Percentiles rank a stretch among this genome's conserved stretches.
phyloP scores from a whole-genome alignment of 495 filamentous ascomycete species.

The Margaritispora aquatica region DNA sequence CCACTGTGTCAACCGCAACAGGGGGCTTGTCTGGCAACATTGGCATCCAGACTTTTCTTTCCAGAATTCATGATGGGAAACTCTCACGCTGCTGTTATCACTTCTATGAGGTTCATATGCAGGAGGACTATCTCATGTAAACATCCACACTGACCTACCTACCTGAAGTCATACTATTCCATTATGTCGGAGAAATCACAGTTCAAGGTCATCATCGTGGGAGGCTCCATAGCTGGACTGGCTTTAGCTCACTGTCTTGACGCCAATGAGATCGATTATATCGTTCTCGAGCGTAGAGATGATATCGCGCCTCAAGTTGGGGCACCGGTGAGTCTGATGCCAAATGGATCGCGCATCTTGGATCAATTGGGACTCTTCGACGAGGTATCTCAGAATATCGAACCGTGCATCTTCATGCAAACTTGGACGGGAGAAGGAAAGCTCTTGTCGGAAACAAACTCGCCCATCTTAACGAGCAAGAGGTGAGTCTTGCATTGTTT shows the following conservation, averaged over 20 bases:
- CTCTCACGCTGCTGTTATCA: too few relatives aligned
- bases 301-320: conserved; percentile 23
- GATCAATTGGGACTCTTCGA: conserved; percentile 33
- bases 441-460: conserved; percentile 13
- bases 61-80: too few relatives aligned
- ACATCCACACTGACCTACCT: too few relatives aligned
- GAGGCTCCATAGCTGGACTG: conserved; percentile 25
- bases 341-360: conserved; percentile 25
- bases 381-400: conserved; percentile 18
- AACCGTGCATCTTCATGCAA: conserved; percentile 11
- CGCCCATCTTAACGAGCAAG: neutral
- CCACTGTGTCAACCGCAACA: too few relatives aligned
- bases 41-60: too few relatives aligned
- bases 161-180: too few relatives aligned
- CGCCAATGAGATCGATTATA: conserved; percentile 21
- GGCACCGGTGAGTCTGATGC: conserved; percentile 26
- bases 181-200: too few relatives aligned
- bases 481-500: too few relatives aligned
- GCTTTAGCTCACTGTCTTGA: conserved; percentile 24
- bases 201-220: conserved; percentile 28
- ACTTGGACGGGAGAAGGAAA: conserved; percentile 16
- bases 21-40: too few relatives aligned
- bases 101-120: too few relatives aligned
- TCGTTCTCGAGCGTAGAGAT: conserved; percentile 23
- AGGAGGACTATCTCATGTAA: too few relatives aligned